These are phyloP conservation scores for Cercospora canescens DNA, from an alignment of 2,329 filamentous ascomycete species.

Conservation along the genomic window DNA sequence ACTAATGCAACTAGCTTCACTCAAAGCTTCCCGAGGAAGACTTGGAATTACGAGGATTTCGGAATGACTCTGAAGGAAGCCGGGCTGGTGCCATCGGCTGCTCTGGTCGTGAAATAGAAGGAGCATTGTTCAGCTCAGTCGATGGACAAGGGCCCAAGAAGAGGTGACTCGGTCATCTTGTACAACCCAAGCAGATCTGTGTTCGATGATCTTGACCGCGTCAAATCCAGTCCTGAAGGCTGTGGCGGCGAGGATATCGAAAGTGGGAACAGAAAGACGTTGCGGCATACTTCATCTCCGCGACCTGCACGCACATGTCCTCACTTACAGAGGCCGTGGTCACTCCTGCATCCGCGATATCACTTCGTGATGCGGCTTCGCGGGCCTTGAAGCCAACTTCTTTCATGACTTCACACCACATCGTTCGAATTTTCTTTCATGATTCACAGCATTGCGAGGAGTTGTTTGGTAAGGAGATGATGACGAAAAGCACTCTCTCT, in stretches of 20 bases:
- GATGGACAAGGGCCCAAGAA: background rate
- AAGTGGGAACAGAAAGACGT: too few relatives aligned
- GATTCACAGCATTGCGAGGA: background rate
- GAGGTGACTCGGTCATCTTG: background rate
- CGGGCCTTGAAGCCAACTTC: background rate
- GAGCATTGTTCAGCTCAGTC: background rate
- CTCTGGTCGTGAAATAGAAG: conserved; percentile 49
- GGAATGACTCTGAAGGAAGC: conserved; percentile 91
- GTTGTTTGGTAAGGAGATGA: background rate
- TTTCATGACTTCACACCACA: background rate
- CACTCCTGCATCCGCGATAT: background rate
- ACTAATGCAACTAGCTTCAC: conserved; percentile 73
- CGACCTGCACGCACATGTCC: background rate
- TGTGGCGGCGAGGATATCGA: background rate
- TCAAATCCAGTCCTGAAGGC: background rate
- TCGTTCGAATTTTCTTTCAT: background rate
- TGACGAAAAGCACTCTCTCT: background rate
- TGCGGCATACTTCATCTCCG: background rate
- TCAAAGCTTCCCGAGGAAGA: conserved; percentile 84
- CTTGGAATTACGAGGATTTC: conserved; percentile 70
- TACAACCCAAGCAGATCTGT: background rate
- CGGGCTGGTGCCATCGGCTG: conserved; percentile 86
- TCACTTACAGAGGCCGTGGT: background rate
- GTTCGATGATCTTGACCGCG: background rate
- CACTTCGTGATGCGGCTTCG: background rate